phyloP scores from a whole-genome alignment of 306 rosid genomes.

The Sicyos edulis region DNA sequence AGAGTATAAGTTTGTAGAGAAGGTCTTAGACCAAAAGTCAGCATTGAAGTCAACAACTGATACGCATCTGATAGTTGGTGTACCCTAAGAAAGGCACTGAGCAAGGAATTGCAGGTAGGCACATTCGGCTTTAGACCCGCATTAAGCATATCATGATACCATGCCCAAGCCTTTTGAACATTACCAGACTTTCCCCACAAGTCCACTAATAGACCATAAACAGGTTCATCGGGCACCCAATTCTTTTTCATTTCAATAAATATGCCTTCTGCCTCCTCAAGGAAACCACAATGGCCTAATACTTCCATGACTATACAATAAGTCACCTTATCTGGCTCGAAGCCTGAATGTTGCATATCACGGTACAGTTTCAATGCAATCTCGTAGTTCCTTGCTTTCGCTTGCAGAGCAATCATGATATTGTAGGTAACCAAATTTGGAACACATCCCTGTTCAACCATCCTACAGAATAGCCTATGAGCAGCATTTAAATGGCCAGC shows the following conservation, averaged over 20 bases:
- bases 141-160: slow-evolving; percentile 72
- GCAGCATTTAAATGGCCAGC: slow-evolving; percentile 82
- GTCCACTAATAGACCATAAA: slow-evolving; percentile 89
- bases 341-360: slow-evolving; percentile 78
- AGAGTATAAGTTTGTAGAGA: slow-evolving; percentile 84
- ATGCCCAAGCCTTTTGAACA: slow-evolving; percentile 80
- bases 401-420: slow-evolving; percentile 89
- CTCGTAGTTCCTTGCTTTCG: slow-evolving; percentile 88
- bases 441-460: slow-evolving; percentile 80
- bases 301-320: slow-evolving; percentile 97
- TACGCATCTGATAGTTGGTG: slow-evolving; percentile 66
- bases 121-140: slow-evolving; percentile 89
- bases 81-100: slow-evolving; percentile 81
- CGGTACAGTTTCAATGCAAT: slow-evolving; percentile 68
- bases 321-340: slow-evolving; percentile 82
- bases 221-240: slow-evolving; percentile 90
- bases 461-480: slow-evolving; percentile 67
- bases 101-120: slow-evolving; percentile 86
- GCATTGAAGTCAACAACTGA: slow-evolving; percentile 66
- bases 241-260: slow-evolving; percentile 69
- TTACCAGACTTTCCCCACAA: slow-evolving; percentile 95
- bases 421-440: slow-evolving; percentile 91
- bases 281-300: slow-evolving; percentile 87
- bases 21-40: slow-evolving; percentile 62
- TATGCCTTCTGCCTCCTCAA: slow-evolving; percentile 76